Conservation (phyloP, 352 stramenopile genomes). For the Globisporangium polare region DNA sequence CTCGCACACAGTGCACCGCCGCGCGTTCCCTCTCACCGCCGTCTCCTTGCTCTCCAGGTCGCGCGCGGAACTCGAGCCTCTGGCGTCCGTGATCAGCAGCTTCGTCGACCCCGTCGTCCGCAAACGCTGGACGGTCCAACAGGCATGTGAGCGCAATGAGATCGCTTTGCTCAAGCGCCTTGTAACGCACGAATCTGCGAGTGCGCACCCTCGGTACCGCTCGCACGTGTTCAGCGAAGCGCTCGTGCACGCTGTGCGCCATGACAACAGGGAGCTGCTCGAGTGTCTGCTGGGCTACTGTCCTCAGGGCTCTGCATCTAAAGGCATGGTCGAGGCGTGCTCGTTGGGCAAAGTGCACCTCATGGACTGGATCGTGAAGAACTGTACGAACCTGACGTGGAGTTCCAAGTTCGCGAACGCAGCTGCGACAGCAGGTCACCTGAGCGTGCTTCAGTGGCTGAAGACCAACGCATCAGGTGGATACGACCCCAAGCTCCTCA, state of each 20-base stretch:
- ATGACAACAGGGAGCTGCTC: constrained; percentile 2
- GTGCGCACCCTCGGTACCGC: neutral
- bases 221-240: constrained; percentile 5
- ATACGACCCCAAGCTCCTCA: neutral
- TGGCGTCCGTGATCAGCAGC: neutral
- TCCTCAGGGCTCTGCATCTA: neutral
- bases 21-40: neutral
- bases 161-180: neutral
- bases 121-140: neutral
- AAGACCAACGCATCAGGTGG: neutral
- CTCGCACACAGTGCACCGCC: neutral
- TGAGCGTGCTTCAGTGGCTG: constrained; percentile 4
- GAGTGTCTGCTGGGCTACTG: neutral
- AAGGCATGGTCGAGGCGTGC: neutral
- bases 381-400: neutral
- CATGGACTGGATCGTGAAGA: neutral
- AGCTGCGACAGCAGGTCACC: neutral
- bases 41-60: neutral
- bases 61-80: neutral
- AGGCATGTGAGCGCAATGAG: neutral
- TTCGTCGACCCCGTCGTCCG: neutral
- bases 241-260: neutral
- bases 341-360: constrained; percentile 1
- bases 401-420: neutral
- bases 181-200: neutral